Base-by-base conservation (phyloP, 1,139 yeast species). In the Arxiozyma heterogenica region DNA sequence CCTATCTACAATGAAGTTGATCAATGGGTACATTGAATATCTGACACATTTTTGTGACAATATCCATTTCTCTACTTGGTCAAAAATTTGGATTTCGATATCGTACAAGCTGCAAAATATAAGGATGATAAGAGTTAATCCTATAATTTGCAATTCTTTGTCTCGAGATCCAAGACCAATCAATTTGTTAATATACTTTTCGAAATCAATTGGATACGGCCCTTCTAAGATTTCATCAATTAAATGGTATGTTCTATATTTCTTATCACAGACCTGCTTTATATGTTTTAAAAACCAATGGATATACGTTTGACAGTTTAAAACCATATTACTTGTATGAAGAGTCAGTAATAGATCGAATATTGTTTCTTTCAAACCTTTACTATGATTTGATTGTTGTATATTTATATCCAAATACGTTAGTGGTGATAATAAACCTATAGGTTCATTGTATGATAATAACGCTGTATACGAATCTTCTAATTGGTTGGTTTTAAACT, bases 11-110 rank as follows among this genome's bases (percentile, higher is more conserved):
- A 58, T 52, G 39, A 56, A 58, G 50, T 60, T 57, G 1, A 62
- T 52, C 41, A 63, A 25, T 11, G 66, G 65, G 43, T 57, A 59
- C 58, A 63, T 58, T 4, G 57, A 55, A 44, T 53, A 58, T 18
- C 53, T 51, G 8, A 59, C 23, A 11, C 43, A 41, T 12, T 52
- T 50, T 41, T 54, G 59, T 9, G 50, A 52, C 22, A 59, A 44
- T 20, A 62, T 44, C 64, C 64, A 62, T 7, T 51, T 49, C 53
- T 58, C 49, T 55, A 55, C 22, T 45, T 55, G 12, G 18, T 48
- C 12, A 1, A 47, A 38, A 11, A 57, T 30, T 23, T 54, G 56
- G 7, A 50, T 49, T 39, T 53, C 51, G 30, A 27, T 7, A 21
- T 54, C 52, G 21, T 58, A 47, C 47, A 56, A 49, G 15, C 59